Conservation (phyloP, 305 asterid species). For the Fraxinus platypoda region DNA sequence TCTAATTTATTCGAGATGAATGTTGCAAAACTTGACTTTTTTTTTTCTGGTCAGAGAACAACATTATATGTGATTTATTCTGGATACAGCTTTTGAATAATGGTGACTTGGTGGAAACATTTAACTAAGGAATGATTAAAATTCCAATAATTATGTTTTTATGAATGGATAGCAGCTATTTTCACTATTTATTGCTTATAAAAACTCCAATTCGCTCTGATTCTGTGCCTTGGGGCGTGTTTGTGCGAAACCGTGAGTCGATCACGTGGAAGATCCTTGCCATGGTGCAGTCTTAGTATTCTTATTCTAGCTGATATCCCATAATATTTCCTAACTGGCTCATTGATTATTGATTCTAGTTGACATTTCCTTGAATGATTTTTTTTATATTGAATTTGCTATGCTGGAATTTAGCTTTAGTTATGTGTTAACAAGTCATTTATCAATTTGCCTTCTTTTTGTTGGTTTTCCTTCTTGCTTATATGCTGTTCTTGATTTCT, state of each 20-base stretch:
- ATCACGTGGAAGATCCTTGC: neutral
- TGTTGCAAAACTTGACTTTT: neutral
- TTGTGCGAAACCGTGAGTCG: neutral
- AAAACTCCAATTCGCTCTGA: neutral
- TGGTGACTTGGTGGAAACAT: neutral
- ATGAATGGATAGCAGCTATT: neutral
- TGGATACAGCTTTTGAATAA: neutral
- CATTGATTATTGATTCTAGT: neutral
- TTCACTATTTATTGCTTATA: neutral
- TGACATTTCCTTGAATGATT: neutral
- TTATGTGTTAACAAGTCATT: neutral
- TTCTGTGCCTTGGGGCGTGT: neutral
- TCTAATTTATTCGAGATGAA: neutral
- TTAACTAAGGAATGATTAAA: neutral
- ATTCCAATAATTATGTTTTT: neutral
- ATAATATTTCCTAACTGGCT: neutral
- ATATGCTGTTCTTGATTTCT: constrained; percentile 2
- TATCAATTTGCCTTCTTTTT: neutral
- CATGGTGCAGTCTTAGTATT: neutral
- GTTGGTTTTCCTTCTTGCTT: neutral
- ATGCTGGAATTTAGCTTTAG: neutral
- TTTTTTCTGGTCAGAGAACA: neutral
- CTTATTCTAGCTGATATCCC: neutral
- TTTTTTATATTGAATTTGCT: too few species aligned
- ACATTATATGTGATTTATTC: too few species aligned